Conservation (phyloP, 495 filamentous ascomycete genomes). For the Annulohypoxylon moriforme region DNA sequence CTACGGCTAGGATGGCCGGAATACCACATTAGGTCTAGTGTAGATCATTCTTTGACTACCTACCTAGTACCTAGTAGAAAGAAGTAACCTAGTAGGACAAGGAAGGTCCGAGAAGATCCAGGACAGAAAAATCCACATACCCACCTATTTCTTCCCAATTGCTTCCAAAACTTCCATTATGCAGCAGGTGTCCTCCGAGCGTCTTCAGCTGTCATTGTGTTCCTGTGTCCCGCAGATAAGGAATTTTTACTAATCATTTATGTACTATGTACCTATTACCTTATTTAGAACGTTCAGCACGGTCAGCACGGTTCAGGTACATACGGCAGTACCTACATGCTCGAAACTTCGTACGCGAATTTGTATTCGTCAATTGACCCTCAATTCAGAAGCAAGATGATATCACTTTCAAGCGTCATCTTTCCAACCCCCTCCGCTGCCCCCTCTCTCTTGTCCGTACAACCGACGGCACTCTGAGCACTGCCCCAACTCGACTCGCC, state of each 20-base stretch:
- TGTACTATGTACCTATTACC: not conserved
- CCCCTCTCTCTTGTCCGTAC: not conserved
- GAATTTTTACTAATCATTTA: not conserved
- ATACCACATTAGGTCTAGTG: conserved; percentile 36
- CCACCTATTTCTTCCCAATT: conserved; percentile 7
- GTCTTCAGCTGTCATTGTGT: not conserved
- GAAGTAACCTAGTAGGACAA: not conserved
- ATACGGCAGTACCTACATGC: conserved; percentile 3
- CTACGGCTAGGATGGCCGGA: conserved; percentile 24
- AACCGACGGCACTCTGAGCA: conserved; percentile 5
- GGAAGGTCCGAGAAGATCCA: not conserved
- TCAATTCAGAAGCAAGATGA: conserved; percentile 40
- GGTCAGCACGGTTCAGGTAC: not conserved
- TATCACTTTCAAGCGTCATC: conserved; percentile 18
- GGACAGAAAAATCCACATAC: not conserved
- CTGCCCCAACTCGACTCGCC: conserved; percentile 11
- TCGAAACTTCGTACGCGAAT: not conserved
- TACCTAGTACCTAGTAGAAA: too few species aligned
- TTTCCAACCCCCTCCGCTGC: conserved; percentile 17
- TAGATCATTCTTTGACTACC: conserved; percentile 14
- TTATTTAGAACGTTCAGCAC: too few species aligned
- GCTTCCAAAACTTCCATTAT: conserved; percentile 5
- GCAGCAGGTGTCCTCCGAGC: conserved; percentile 1
- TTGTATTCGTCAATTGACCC: conserved; percentile 16
- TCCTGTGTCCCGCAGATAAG: conserved; percentile 3